Conservation (phyloP, 257 asterid species). For the Ligustrum vulgare region DNA sequence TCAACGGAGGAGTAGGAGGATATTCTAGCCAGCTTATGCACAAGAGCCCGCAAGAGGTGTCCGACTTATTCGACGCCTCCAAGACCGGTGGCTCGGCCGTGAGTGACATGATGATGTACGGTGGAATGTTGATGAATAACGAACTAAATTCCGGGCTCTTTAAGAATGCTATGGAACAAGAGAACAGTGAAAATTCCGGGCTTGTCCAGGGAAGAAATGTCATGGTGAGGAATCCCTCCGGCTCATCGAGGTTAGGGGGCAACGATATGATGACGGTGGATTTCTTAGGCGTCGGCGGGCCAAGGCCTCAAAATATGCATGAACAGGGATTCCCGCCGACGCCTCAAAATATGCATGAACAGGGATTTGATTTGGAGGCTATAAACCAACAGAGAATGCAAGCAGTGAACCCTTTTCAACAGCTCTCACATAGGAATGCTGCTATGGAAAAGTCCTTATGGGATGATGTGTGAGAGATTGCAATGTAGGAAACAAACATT, state of each 20-base stretch:
- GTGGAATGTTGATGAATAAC: slow-evolving; percentile 64
- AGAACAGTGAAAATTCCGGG: slow-evolving; percentile 24
- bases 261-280: slow-evolving; percentile 69
- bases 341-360: slow-evolving; percentile 43
- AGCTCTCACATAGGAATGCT: slow-evolving; percentile 42
- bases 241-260: slow-evolving; percentile 30
- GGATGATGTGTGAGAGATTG: slow-evolving; percentile 38
- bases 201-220: slow-evolving; percentile 24
- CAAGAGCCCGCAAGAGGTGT: slow-evolving; percentile 40
- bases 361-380: slow-evolving; percentile 43
- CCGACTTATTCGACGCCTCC: slow-evolving; percentile 41
- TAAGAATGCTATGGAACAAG: slow-evolving; percentile 41
- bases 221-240: slow-evolving; percentile 24
- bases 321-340: slow-evolving; percentile 47
- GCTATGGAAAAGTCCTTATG: slow-evolving; percentile 49
- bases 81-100: slow-evolving; percentile 29
- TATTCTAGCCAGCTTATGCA: slow-evolving; percentile 43
- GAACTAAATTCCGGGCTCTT: slow-evolving; percentile 39
- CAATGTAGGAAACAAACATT: slow-evolving; percentile 31
- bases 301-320: slow-evolving; percentile 45
- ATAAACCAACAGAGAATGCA: slow-evolving; percentile 53
- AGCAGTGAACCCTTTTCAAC: slow-evolving; percentile 39
- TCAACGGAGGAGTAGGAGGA: slow-evolving; percentile 24
- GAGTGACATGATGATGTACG: slow-evolving; percentile 62
- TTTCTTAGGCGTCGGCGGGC: slow-evolving; percentile 81